A percentile compares a stretch with the other conserved stretches of the same genome.
Evolutionary conservation across 176 grass and related monocot species (phyloP).

Genomic region (Oryza nivara): DNA sequence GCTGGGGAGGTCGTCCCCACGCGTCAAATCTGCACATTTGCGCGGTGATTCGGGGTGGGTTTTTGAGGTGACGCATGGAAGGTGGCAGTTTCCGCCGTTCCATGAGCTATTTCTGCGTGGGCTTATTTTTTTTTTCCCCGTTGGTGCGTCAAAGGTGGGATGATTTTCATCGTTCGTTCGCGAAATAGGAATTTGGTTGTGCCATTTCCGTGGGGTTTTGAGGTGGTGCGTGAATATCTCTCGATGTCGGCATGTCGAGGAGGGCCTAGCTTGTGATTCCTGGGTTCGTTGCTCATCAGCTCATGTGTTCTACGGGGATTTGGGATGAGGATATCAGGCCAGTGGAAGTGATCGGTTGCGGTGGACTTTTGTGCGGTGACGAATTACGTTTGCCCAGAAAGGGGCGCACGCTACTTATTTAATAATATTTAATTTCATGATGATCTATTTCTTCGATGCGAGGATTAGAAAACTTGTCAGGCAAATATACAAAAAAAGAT

Average conservation of each 20-base stretch:
- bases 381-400: neutral
- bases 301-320: conserved; percentile 23
- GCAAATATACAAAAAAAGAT: neutral
- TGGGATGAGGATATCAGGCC: neutral
- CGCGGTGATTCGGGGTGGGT: neutral
- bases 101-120: neutral
- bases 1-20: neutral
- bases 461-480: neutral
- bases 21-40: conserved; percentile 3
- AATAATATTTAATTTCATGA: neutral
- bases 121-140: neutral
- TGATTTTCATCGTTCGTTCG: neutral
- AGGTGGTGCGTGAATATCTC: neutral
- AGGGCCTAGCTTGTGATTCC: neutral
- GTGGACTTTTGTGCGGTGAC: neutral
- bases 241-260: neutral
- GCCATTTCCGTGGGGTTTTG: conserved; percentile 3
- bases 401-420: neutral
- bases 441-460: neutral
- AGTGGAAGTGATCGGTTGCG: neutral
- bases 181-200: neutral
- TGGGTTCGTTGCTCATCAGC: neutral
- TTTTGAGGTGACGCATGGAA: conserved; percentile 33
- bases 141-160: neutral
- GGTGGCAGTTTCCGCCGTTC: conserved; percentile 12